These are phyloP conservation scores for Ambrosia trifida DNA, from an alignment of 129 eudicot genomes.

Conservation along the genomic window DNA sequence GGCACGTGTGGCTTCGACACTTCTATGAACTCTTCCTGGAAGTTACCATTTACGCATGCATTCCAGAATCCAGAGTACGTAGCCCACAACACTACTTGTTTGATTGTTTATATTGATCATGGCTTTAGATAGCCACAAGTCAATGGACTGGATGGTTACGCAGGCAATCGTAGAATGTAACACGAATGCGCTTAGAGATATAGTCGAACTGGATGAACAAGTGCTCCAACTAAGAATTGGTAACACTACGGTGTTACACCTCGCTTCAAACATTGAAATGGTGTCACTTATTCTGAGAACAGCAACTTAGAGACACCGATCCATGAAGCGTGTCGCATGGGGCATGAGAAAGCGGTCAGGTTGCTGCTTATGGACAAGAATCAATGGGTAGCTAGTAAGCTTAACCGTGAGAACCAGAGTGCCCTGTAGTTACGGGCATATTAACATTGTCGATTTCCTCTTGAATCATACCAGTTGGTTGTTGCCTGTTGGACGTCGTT, in stretches of 20 bases:
- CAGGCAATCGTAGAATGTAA: constrained; percentile 20
- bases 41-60: background rate
- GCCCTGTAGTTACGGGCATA: constrained; percentile 32
- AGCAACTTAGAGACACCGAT: constrained; percentile 18
- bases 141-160: constrained; percentile 18
- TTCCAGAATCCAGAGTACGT: background rate
- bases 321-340: constrained; percentile 31
- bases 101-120: background rate
- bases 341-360: constrained; percentile 16
- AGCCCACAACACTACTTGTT: background rate
- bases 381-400: constrained; percentile 26
- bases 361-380: constrained; percentile 19
- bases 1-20: too few relatives aligned
- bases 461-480: constrained; percentile 10
- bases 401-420: constrained; percentile 23
- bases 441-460: constrained; percentile 20
- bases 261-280: constrained; percentile 22
- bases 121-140: background rate
- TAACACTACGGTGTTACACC: constrained; percentile 21
- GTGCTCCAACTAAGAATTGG: constrained; percentile 25
- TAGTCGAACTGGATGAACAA: constrained; percentile 19
- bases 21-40: background rate
- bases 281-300: constrained; percentile 20
- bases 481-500: constrained; percentile 13
- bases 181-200: background rate